Evolutionary conservation across 2,329 filamentous ascomycete species (phyloP), one percentile per base, ranked within the genome.

Genomic region (Ceratocystis diversiconidia): DNA sequence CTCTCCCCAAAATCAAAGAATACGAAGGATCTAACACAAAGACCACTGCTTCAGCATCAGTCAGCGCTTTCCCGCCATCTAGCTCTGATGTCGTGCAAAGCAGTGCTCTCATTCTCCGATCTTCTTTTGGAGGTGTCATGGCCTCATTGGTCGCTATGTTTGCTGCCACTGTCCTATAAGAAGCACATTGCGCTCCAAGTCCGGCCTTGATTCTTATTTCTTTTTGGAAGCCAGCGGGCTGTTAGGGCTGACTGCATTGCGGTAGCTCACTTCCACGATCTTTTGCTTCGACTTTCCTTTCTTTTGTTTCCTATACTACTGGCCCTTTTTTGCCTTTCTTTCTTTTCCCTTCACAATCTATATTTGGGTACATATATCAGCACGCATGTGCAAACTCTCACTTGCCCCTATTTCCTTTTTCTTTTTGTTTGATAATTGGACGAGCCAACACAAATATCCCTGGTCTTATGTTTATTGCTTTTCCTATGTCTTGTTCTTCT

Each of bases 1-100:
- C 46, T 32, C 3, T 59, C 32, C 55, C 55, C 55, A 59, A 59
- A 59, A 59, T 59, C 28, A 59, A 59, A 36, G 55, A 59, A 2
- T 59, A 36, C 19, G 19, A 43, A 15, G 8, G 15, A 19, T 5
- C 28, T 46, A 61, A 10, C 8, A 66, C 41, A 28, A 43, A 41
- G 36, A 41, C 36, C 36, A 41, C 7, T 61, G 30, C 36, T 15
- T 30, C 43, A 17, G 10, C 59, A 50, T 22, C 57, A 12, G 17
- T n/a, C 28, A 10, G 55, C n/a, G 41, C 32, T 41, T 48, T n/a
- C 12, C 19, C 59, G 6, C 12, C 44, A 15, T 7, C 15, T 19
- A 44, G 28, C 41, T 28, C 63, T 2, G 50, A 50, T 41, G 19
- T 46, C 15, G 36, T 64, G 22, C 50, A 28, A 17, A 65, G 59